phyloP scores from a whole-genome alignment of 73 alveolate genomes.

The Tetrahymena thermophila region DNA sequence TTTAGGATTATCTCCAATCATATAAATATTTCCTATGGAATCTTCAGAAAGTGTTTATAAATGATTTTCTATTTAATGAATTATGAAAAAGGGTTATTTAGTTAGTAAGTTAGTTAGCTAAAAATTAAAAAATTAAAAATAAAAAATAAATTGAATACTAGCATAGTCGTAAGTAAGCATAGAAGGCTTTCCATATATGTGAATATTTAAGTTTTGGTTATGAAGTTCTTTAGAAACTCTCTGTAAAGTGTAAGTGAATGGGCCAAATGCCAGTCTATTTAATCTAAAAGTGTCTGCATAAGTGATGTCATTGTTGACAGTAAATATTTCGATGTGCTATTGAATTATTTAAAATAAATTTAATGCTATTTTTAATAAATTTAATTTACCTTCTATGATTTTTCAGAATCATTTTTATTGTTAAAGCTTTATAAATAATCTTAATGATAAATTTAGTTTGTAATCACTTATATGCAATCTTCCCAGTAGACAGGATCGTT shows the following conservation, averaged over 20 bases:
- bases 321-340: constrained; percentile 12
- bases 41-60: constrained; percentile 6
- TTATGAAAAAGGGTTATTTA: too few relatives aligned
- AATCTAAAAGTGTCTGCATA: constrained; percentile 35
- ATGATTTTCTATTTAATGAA: constrained; percentile 10
- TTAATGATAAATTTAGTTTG: constrained; percentile 1
- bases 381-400: neutral
- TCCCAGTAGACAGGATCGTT: constrained; percentile 40
- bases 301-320: constrained; percentile 35
- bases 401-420: neutral
- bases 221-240: constrained; percentile 13
- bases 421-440: neutral
- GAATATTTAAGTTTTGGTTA: constrained; percentile 31
- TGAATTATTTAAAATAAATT: constrained; percentile 22
- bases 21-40: constrained; percentile 23
- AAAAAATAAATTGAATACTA: neutral
- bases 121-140: neutral
- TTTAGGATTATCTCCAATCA: constrained; percentile 74
- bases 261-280: constrained; percentile 59
- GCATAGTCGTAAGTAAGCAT: constrained; percentile 53
- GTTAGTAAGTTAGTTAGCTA: neutral
- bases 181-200: constrained; percentile 63
- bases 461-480: constrained; percentile 6
- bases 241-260: constrained; percentile 32
- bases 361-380: constrained; percentile 32